Percentiles rank a stretch among this genome's conserved stretches.
Evolutionary conservation across 75 land plant genomes (phyloP).

Genomic region (Cunninghamia lanceolata): DNA sequence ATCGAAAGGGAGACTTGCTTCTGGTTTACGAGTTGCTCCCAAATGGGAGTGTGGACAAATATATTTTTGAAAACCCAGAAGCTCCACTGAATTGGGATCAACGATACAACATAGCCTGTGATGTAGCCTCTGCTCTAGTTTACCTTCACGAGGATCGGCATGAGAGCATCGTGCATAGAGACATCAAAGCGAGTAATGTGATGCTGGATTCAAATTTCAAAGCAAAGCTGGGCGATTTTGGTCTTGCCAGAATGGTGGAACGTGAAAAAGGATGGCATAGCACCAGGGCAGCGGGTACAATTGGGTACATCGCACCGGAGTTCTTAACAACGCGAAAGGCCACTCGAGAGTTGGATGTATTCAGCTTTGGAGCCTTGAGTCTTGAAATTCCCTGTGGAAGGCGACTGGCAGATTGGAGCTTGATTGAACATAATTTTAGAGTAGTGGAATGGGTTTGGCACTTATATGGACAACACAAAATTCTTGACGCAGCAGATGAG

Average conservation of each 20-base stretch:
- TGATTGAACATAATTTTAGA: too few species aligned
- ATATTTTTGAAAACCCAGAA: too few species aligned
- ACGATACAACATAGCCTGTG: constrained; percentile 13
- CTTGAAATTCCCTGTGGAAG: not conserved
- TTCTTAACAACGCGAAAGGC: not conserved
- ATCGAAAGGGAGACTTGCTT: too few species aligned
- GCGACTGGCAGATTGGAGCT: too few species aligned
- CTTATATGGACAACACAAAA: not conserved
- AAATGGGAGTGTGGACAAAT: too few species aligned
- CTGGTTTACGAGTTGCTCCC: too few species aligned
- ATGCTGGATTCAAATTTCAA: too few species aligned
- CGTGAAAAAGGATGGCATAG: not conserved
- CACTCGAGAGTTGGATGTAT: constrained; percentile 7
- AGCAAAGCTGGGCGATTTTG: too few species aligned
- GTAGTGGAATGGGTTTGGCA: constrained; percentile 10
- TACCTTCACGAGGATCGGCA: too few species aligned
- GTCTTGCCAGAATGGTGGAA: too few species aligned
- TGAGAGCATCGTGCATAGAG: too few species aligned
- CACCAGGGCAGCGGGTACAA: constrained; percentile 12
- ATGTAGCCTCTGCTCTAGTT: constrained; percentile 14
- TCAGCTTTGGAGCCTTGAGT: constrained; percentile 13
- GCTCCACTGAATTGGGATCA: not conserved
- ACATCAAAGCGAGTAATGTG: too few species aligned
- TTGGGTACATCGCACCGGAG: constrained; percentile 18
- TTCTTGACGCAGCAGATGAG: not conserved